phyloP scores from a whole-genome alignment of 495 filamentous ascomycete species.

The Saxispiralis lemnorum region DNA sequence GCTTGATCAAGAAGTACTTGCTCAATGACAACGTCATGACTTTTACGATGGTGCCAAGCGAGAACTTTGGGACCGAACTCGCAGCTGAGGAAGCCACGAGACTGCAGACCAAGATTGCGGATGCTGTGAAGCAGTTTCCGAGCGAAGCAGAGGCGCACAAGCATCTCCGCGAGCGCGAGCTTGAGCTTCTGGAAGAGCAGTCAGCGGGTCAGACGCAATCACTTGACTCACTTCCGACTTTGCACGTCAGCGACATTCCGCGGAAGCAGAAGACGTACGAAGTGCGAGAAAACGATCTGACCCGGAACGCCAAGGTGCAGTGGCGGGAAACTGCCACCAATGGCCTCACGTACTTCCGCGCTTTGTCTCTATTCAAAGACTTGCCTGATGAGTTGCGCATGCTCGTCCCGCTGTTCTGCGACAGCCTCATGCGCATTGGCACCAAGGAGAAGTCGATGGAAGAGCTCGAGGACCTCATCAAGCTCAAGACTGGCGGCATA shows the following conservation, averaged over 20 bases:
- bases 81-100: slow-evolving; percentile 58
- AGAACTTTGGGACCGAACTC: slow-evolving; percentile 53
- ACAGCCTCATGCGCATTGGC: slow-evolving; percentile 80
- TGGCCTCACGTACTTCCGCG: slow-evolving; percentile 88
- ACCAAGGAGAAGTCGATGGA: slow-evolving; percentile 81
- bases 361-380: slow-evolving; percentile 58
- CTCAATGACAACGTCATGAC: slow-evolving; percentile 70
- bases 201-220: slow-evolving; percentile 64
- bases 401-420: slow-evolving; percentile 78
- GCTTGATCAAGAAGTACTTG: slow-evolving; percentile 74
- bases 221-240: slow-evolving; percentile 68
- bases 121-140: slow-evolving; percentile 49
- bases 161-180: slow-evolving; percentile 53
- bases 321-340: slow-evolving; percentile 90
- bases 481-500: slow-evolving; percentile 88
- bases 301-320: slow-evolving; percentile 49
- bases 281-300: slow-evolving; percentile 48
- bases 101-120: slow-evolving; percentile 48
- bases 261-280: slow-evolving; percentile 53
- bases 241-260: slow-evolving; percentile 76
- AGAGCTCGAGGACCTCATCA: slow-evolving; percentile 84
- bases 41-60: slow-evolving; percentile 84
- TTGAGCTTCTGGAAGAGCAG: slow-evolving; percentile 68
- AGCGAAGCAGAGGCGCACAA: slow-evolving; percentile 50
- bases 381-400: slow-evolving; percentile 72